A percentile compares a stretch with the other conserved stretches of the same genome.
Evolutionary conservation across 306 rosid species (phyloP).

Genomic region (Citrullus colocynthis): DNA sequence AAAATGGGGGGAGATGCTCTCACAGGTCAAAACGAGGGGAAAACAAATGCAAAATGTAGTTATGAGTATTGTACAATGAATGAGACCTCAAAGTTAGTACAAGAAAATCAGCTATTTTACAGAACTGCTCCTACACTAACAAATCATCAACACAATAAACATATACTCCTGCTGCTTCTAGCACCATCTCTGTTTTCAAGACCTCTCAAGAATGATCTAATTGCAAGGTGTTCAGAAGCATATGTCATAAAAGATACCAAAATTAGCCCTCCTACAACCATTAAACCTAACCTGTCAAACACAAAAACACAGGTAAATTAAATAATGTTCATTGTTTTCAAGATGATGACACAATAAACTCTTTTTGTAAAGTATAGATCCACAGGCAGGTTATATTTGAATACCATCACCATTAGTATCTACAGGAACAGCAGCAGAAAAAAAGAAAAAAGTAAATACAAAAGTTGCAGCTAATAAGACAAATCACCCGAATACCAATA

Average conservation of each 20-base stretch:
- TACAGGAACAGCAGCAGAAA: background rate
- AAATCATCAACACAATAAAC: conserved; percentile 42
- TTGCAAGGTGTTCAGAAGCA: conserved; percentile 85
- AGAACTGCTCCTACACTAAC: background rate
- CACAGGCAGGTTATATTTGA: background rate
- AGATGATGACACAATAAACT: background rate
- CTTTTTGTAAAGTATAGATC: background rate
- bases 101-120: background rate
- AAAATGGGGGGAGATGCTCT: background rate
- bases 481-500: background rate
- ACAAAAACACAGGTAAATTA: background rate
- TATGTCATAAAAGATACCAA: conserved; percentile 93
- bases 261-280: conserved; percentile 73
- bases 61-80: background rate
- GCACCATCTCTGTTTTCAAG: conserved; percentile 47
- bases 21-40: background rate
- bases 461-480: background rate
- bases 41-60: background rate
- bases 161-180: conserved; percentile 31
- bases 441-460: background rate
- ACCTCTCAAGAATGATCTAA: conserved; percentile 66
- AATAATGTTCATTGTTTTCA: background rate
- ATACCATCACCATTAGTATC: background rate
- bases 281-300: conserved; percentile 68
- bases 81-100: background rate